These are phyloP conservation scores for Colletotrichum caudatum DNA, from an alignment of 2,329 filamentous ascomycete genomes.

Conservation along the genomic window DNA sequence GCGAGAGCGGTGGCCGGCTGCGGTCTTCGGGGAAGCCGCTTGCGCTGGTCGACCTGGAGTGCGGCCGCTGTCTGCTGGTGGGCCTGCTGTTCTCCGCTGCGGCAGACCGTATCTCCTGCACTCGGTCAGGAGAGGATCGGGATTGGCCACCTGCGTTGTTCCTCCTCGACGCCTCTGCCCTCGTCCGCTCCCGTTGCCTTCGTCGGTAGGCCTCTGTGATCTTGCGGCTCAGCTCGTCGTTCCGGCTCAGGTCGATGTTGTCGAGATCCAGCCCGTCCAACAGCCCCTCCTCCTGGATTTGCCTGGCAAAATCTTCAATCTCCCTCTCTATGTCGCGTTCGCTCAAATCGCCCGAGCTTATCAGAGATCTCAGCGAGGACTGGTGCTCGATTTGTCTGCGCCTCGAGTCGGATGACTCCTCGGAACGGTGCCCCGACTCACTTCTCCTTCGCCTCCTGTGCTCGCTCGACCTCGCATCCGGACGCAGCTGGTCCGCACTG, in stretches of 20 bases:
- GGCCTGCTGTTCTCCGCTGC: conserved; percentile 46
- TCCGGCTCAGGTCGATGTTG: conserved; percentile 84
- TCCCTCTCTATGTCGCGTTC: conserved; percentile 85
- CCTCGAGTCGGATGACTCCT: conserved; percentile 53
- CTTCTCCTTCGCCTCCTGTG: conserved; percentile 57
- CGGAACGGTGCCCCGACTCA: conserved; percentile 57
- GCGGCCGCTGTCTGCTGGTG: conserved; percentile 50
- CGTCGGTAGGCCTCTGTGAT: conserved; percentile 90
- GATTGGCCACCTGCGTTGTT: conserved; percentile 56
- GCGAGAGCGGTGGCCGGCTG: conserved; percentile 63
- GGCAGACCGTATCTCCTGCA: conserved; percentile 33
- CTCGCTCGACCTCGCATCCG: conserved; percentile 51
- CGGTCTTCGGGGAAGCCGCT: conserved; percentile 59
- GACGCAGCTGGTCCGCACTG: conserved; percentile 54
- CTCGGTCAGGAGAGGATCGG: conserved; percentile 48
- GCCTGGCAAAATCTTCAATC: conserved; percentile 88
- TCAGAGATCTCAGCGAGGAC: conserved; percentile 85
- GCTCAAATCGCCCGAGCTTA: conserved; percentile 83
- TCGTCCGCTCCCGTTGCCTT: conserved; percentile 70
- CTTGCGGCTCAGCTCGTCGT: conserved; percentile 89
- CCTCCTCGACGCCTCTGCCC: conserved; percentile 49
- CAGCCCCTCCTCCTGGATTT: conserved; percentile 89
- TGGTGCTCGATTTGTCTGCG: conserved; percentile 84
- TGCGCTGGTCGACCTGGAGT: conserved; percentile 61
- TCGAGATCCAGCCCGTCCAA: conserved; percentile 90